Base-by-base conservation (phyloP, 257 asterid genomes). In the Ilex aquifolium region DNA sequence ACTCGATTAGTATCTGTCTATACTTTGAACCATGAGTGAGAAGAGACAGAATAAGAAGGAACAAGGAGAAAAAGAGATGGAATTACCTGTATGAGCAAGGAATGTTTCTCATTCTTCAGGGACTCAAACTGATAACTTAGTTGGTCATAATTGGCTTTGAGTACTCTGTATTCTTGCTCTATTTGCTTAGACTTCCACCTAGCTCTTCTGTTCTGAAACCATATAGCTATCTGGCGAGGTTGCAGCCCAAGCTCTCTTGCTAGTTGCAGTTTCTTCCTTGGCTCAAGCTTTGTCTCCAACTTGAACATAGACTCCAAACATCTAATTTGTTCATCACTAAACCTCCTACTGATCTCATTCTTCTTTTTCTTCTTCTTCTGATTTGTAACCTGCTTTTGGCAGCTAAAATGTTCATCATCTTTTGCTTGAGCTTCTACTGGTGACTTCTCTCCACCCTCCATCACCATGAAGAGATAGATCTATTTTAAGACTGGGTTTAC, bases 151-250 rank as follows among this genome's bases (percentile, higher is more conserved):
- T 66, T 75, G 0, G 77, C 67, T 68, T 52, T 73, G 51, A 83
- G 82, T 6, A 64, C 65, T 44, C 44, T 77, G 63, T 70, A 80
- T 10, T 80, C 82, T 8, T 80, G 75, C 80, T 83, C 84, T 15
- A 77, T 15, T 59, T 75, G 82, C 76, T 77, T 83, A 0, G 86
- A 75, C 31, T 68, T 83, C 83, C 86, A 80, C 56, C 86, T 44
- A 0, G 88, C 88, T 62, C 88, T 65, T 56, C 70, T 74, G 64
- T 82, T 82, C 29, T 82, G 88, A 57, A 82, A 82, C 88, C 88
- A 82, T 6, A 79, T 77, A 9, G 85, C 85, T 0, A 82, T 83
- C n/a, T 82, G 88, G 10, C 80, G 74, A 3, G 85, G 88, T 56
- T 79, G 75, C 55, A 82, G 54, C 29, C 75, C 83, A 1, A 82